Percentiles rank a stretch among this genome's conserved stretches.
phyloP scores from a whole-genome alignment of 768 basidiomycete genomes.

The Termitomyces sp. region DNA sequence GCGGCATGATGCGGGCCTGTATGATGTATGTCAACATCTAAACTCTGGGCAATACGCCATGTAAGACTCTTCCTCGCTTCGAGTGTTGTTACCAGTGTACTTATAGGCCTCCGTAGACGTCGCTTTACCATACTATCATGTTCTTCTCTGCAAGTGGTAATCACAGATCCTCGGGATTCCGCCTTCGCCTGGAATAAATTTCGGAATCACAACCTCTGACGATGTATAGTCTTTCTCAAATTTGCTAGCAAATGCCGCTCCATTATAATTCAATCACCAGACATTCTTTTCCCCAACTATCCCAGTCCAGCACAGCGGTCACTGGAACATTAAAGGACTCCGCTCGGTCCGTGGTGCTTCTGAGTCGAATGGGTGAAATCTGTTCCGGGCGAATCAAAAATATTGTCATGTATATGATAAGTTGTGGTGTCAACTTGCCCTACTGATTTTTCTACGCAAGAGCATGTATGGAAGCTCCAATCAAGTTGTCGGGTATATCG shows the following conservation, averaged over 20 bases:
- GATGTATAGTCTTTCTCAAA: not conserved
- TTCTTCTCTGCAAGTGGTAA: not conserved
- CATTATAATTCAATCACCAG: too few relatives aligned
- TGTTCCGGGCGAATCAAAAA: not conserved
- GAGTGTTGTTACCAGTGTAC: not conserved
- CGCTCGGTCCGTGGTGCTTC: not conserved
- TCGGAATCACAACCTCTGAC: not conserved
- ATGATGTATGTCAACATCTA: not conserved
- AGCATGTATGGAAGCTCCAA: not conserved
- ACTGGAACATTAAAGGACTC: not conserved
- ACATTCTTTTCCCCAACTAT: not conserved
- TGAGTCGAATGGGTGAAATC: not conserved
- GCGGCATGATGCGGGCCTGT: not conserved
- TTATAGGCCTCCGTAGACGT: not conserved
- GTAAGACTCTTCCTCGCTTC: not conserved
- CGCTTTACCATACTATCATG: not conserved
- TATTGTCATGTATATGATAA: not conserved
- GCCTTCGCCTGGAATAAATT: not conserved
- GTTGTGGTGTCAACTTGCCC: not conserved
- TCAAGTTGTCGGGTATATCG: not conserved
- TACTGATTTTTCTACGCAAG: not conserved
- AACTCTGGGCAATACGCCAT: not conserved
- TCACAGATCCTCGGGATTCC: not conserved
- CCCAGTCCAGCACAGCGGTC: not conserved
- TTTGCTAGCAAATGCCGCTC: not conserved